phyloP scores from a whole-genome alignment of 768 basidiomycete species.

The Suillus subluteus region DNA sequence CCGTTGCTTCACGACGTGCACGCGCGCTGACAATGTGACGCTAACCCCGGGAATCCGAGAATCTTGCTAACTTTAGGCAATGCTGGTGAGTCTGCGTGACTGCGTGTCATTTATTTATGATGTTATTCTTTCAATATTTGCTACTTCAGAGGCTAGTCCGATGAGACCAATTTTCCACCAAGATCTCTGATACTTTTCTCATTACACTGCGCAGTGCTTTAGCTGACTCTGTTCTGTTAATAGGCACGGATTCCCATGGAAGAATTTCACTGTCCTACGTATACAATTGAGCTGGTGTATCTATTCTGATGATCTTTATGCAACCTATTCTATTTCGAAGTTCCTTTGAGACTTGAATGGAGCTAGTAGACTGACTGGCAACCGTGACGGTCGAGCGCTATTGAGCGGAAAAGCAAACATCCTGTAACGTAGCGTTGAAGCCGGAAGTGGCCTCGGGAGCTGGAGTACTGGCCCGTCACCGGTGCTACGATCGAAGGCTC shows the following conservation, averaged over 20 bases:
- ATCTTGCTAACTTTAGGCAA: constrained; percentile 13
- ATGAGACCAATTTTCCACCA: constrained; percentile 72
- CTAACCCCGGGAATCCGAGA: background rate
- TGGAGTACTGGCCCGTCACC: too few species aligned
- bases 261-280: background rate
- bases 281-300: background rate
- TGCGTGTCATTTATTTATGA: constrained; percentile 30
- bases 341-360: background rate
- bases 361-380: background rate
- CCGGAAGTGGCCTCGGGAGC: too few species aligned
- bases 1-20: background rate
- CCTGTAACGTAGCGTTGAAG: too few species aligned
- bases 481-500: too few species aligned
- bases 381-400: background rate
- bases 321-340: background rate
- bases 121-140: constrained; percentile 61
- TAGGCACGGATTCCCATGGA: background rate
- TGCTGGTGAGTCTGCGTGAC: constrained; percentile 15
- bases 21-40: background rate
- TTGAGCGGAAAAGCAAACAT: background rate
- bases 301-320: background rate
- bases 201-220: background rate
- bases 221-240: constrained; percentile 11
- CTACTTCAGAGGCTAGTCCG: constrained; percentile 65
- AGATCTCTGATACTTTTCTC: constrained; percentile 61